Percentiles rank a stretch among this genome's conserved stretches.
phyloP scores from a whole-genome alignment of 1,284 basidiomycete genomes.

The Leccinum insolens region DNA sequence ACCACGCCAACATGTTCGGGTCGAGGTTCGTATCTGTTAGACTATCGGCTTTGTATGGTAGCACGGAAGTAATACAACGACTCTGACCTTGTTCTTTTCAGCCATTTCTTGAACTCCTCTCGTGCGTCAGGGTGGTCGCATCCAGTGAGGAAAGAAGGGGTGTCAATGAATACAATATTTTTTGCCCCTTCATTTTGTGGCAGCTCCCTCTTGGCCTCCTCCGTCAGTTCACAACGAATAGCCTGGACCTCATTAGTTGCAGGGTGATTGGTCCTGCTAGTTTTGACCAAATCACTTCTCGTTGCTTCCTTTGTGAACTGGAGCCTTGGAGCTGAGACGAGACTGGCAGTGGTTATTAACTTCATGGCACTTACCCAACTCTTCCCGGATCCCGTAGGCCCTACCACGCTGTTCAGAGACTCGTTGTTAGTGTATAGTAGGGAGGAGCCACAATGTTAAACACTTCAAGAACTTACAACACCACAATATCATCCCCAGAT shows the following conservation, averaged over 20 bases:
- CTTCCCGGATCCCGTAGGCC: slow-evolving; percentile 28
- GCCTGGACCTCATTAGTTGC: slow-evolving; percentile 19
- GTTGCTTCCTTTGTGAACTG: slow-evolving; percentile 24
- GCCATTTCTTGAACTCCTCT: slow-evolving; percentile 14
- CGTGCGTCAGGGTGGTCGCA: slow-evolving; percentile 8
- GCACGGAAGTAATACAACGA: neutral
- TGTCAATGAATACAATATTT: slow-evolving; percentile 24
- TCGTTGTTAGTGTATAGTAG: neutral
- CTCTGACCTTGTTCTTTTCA: slow-evolving; percentile 2
- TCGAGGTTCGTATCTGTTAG: slow-evolving; percentile 8
- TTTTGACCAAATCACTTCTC: slow-evolving; percentile 3
- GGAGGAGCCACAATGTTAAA: neutral
- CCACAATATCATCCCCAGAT: slow-evolving; percentile 20
- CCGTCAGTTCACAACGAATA: slow-evolving; percentile 21
- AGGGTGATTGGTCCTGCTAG: slow-evolving; percentile 17
- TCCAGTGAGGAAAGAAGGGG: slow-evolving; percentile 24
- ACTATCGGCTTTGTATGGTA: neutral
- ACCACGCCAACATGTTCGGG: slow-evolving; percentile 13
- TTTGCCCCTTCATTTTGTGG: slow-evolving; percentile 2
- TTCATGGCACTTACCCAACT: slow-evolving; percentile 24
- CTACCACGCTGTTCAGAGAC: slow-evolving; percentile 19
- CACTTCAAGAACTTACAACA: slow-evolving; percentile 19
- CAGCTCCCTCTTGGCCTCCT: slow-evolving; percentile 14
- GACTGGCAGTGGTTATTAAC: neutral
- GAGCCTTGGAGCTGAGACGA: slow-evolving; percentile 1